A percentile compares a stretch with the other conserved stretches of the same genome.
These are phyloP conservation scores for Yarrowia sp. DNA, from an alignment of 805 yeast species.

Conservation along the genomic window DNA sequence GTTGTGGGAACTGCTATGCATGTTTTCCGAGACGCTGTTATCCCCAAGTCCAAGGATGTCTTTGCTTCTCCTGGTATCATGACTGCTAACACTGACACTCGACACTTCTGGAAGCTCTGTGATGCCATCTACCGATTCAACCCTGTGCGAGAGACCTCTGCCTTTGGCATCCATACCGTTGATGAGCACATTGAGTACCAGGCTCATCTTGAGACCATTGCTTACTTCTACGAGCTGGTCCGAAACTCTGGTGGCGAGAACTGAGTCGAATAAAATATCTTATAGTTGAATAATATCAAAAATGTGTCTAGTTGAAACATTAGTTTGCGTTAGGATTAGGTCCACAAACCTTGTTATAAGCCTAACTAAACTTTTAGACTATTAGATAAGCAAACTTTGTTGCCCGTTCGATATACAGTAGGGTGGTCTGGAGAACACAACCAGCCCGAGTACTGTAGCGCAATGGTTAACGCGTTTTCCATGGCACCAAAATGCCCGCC, in stretches of 20 bases:
- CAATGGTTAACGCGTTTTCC: slow-evolving; percentile 22
- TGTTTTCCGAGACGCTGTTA: slow-evolving; percentile 51
- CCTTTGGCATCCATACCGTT: slow-evolving; percentile 51
- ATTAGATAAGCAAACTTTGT: not conserved
- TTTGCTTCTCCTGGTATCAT: slow-evolving; percentile 57
- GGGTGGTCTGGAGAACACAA: not conserved
- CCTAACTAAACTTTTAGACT: not conserved
- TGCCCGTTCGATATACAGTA: not conserved
- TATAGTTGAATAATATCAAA: not conserved
- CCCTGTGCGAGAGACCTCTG: slow-evolving; percentile 42
- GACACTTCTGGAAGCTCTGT: slow-evolving; percentile 59
- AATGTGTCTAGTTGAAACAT: not conserved
- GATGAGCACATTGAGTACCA: slow-evolving; percentile 55
- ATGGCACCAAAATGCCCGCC: no score
- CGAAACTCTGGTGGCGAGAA: slow-evolving; percentile 28
- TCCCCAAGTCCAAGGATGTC: slow-evolving; percentile 39
- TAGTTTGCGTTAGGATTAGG: not conserved
- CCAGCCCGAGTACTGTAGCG: slow-evolving; percentile 25
- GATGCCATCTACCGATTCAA: slow-evolving; percentile 58
- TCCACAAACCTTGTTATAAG: no score
- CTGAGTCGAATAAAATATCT: not conserved
- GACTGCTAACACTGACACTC: slow-evolving; percentile 70
- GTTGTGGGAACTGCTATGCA: slow-evolving; percentile 61
- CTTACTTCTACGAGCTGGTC: slow-evolving; percentile 39
- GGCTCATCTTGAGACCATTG: slow-evolving; percentile 47